Conservation (phyloP, 768 basidiomycete species). For the Agrocybe pediades region DNA sequence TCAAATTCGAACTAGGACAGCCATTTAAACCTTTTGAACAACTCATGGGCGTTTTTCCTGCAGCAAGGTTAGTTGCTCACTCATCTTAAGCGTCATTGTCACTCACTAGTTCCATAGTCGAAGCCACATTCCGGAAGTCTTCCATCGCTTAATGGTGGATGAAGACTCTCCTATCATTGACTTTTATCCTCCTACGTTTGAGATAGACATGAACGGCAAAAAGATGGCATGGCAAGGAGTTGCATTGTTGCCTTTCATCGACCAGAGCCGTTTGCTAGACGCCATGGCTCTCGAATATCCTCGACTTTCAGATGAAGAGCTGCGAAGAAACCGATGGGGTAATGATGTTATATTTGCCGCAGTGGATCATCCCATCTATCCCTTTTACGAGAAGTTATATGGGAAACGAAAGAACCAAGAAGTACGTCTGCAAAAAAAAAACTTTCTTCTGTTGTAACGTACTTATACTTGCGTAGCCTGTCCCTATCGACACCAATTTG, state of each 20-base stretch:
- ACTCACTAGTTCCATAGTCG: slow-evolving; percentile 51
- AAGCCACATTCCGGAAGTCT: slow-evolving; percentile 81
- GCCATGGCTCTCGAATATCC: slow-evolving; percentile 75
- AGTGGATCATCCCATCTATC: slow-evolving; percentile 84
- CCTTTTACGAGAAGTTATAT: slow-evolving; percentile 86
- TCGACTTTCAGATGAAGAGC: slow-evolving; percentile 79
- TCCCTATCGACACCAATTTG: slow-evolving; percentile 64
- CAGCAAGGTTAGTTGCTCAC: slow-evolving; percentile 64
- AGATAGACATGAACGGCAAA: slow-evolving; percentile 99
- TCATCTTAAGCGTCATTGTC: slow-evolving; percentile 1
- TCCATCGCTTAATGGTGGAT: slow-evolving; percentile 87
- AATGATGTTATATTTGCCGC: slow-evolving; percentile 80
- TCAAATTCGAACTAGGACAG: slow-evolving; percentile 75
- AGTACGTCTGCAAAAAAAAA: slow-evolving; percentile 42
- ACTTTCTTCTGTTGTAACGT: neutral
- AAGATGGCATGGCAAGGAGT: slow-evolving; percentile 99
- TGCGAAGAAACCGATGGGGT: slow-evolving; percentile 84
- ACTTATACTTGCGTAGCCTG: slow-evolving; percentile 51
- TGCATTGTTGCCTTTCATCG: slow-evolving; percentile 94
- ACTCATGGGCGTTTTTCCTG: slow-evolving; percentile 97
- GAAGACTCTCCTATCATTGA: slow-evolving; percentile 91
- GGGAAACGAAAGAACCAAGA: slow-evolving; percentile 83
- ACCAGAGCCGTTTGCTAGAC: slow-evolving; percentile 76
- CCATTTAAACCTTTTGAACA: slow-evolving; percentile 99
- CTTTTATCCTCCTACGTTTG: slow-evolving; percentile 90